These are phyloP conservation scores for Tolypocladium tropicale DNA, from an alignment of 2,329 filamentous ascomycete genomes.

Conservation along the genomic window DNA sequence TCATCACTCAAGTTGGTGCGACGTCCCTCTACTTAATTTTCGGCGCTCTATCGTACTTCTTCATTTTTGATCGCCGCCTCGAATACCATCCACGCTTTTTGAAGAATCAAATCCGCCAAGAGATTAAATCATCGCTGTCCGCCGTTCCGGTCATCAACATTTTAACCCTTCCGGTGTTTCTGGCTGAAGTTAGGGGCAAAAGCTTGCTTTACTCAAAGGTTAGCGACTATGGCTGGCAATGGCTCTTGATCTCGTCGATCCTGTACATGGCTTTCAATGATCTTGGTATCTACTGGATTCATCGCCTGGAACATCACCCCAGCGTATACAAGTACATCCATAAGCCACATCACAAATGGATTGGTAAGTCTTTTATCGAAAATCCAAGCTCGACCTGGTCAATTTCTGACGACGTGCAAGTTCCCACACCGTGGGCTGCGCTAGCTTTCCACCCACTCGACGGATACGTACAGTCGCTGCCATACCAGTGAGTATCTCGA, in stretches of 20 bases:
- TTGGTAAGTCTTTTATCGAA: slow-evolving; percentile 15
- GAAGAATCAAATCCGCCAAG: slow-evolving; percentile 34
- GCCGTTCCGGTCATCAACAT: slow-evolving; percentile 34
- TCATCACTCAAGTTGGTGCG: slow-evolving; percentile 28
- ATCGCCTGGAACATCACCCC: slow-evolving; percentile 34
- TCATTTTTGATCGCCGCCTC: slow-evolving; percentile 43
- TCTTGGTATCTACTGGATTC: slow-evolving; percentile 36
- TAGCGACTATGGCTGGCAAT: slow-evolving; percentile 27
- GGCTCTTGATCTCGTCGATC: slow-evolving; percentile 25
- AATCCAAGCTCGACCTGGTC: too few species aligned
- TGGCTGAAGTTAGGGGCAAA: slow-evolving; percentile 35
- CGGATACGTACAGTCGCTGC: slow-evolving; percentile 33
- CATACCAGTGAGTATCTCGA: slow-evolving; percentile 31
- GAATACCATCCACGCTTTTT: slow-evolving; percentile 37
- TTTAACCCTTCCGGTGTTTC: slow-evolving; percentile 33
- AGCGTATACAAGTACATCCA: slow-evolving; percentile 35
- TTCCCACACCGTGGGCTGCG: slow-evolving; percentile 35
- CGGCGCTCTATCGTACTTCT: slow-evolving; percentile 60
- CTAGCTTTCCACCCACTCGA: slow-evolving; percentile 37
- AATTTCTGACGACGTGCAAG: too few species aligned
- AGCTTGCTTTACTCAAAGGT: slow-evolving; percentile 29
- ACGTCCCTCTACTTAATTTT: slow-evolving; percentile 51
- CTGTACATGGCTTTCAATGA: slow-evolving; percentile 37
- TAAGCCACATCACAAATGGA: slow-evolving; percentile 40
- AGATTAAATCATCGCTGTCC: slow-evolving; percentile 30